Evolutionary conservation across 208 protist species (phyloP).

Genomic region (Tetramitus jugosus): DNA sequence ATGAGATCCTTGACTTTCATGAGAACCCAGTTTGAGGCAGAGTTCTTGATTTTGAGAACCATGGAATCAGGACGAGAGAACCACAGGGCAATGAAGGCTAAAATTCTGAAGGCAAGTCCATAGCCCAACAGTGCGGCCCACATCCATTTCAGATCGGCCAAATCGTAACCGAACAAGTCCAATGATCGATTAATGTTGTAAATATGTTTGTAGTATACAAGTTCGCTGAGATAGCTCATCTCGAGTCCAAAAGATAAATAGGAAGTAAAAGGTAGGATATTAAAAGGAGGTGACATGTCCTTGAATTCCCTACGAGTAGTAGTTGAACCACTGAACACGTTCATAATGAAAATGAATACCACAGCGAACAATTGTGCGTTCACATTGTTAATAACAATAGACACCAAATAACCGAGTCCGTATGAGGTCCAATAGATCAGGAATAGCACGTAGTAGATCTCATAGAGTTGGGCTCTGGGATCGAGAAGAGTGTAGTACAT

Average conservation of each 20-base stretch:
- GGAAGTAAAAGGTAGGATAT: neutral
- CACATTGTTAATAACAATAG: neutral
- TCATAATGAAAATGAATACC: neutral
- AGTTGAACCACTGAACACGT: neutral
- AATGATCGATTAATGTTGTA: neutral
- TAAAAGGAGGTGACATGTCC: neutral
- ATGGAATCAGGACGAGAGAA: too few relatives aligned
- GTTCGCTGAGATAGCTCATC: neutral
- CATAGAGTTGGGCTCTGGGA: neutral
- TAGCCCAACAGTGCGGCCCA: too few relatives aligned
- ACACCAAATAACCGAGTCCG: conserved; percentile 5
- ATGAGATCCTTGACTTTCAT: too few relatives aligned
- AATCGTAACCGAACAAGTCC: neutral
- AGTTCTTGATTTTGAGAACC: too few relatives aligned
- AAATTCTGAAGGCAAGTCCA: neutral
- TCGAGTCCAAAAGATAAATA: neutral
- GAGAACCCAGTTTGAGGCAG: too few relatives aligned
- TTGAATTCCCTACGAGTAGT: neutral
- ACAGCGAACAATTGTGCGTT: neutral
- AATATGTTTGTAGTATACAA: neutral
- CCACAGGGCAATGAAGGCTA: neutral
- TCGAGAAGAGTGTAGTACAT: neutral
- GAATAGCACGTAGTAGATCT: neutral
- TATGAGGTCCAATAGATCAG: neutral
- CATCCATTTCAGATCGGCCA: too few relatives aligned